phyloP scores from a whole-genome alignment of 768 basidiomycete species.

The Collybia sp. region DNA sequence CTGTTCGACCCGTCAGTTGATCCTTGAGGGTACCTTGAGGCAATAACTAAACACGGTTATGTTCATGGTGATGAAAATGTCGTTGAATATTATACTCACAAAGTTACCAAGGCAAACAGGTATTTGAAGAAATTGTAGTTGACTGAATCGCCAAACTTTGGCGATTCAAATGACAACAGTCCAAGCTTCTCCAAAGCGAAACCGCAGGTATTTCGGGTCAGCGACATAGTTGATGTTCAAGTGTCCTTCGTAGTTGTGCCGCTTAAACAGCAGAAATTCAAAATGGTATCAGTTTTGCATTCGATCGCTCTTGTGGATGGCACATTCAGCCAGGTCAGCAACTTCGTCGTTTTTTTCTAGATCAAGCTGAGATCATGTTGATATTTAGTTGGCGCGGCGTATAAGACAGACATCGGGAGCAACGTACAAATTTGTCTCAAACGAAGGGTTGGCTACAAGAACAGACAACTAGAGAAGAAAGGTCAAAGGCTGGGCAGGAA shows the following conservation, averaged over 20 bases:
- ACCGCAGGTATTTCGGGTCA: constrained; percentile 7
- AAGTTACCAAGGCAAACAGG: too few relatives aligned
- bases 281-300: constrained; percentile 5
- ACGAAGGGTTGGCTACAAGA: too few relatives aligned
- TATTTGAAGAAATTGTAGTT: too few relatives aligned
- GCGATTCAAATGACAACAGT: too few relatives aligned
- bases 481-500: too few relatives aligned
- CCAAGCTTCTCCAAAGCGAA: constrained; percentile 2
- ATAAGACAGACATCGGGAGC: too few relatives aligned
- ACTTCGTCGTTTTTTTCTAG: too few relatives aligned
- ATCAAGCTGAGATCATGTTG: too few relatives aligned
- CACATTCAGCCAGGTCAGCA: constrained; percentile 10
- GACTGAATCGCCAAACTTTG: too few relatives aligned
- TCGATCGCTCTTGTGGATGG: constrained; percentile 9
- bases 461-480: too few relatives aligned
- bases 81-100: not conserved
- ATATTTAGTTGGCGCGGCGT: too few relatives aligned
- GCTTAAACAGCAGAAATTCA: constrained; percentile 6
- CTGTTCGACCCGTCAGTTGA: not conserved
- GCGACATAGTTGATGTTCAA: constrained; percentile 15
- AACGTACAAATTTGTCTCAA: too few relatives aligned
- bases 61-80: not conserved
- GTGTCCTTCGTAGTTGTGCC: constrained; percentile 8
- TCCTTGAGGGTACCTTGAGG: not conserved
- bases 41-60: not conserved